Evolutionary conservation across 371 early-diverging fungal genomes (phyloP), one percentile per base, ranked within the genome.

Genomic region (Nematocida sp.): DNA sequence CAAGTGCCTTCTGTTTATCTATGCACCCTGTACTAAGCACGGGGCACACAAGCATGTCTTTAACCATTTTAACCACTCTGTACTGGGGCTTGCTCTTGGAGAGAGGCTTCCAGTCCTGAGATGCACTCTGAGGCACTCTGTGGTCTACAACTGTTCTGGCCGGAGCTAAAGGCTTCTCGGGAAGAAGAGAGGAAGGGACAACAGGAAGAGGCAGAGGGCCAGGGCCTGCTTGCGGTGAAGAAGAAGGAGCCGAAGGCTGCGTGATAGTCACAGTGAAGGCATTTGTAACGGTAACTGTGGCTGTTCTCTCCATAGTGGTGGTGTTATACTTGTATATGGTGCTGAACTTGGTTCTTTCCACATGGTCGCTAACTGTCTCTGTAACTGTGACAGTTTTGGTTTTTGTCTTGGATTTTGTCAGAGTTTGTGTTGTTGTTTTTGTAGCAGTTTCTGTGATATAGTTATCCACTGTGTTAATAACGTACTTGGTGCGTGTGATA

Each of bases 401-500:
- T 17, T 21, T 17, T 2, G 62, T 60, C 37, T 45, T 38, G 36
- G 36, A 29, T 43, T 62, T 58, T 1, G 56, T 67, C 17, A 21
- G 15, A 4, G 67, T 67, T 32, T 43, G 51, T 11, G 41, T 46
- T 11, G 25, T 13, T n/a, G 67, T 67, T 34, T 45, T 54, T 7
- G 67, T 67, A 15, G 43, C 38, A 13, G 67, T 67, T 19, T 67
- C 46, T 5, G 67, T 67, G 21, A 60, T 57, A 25, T 60, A 67
- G 40, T 57, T 67, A 38, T 67, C 67, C 32, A 67, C 67, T 32
- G 67, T 67, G 41, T 67, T 67, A 27, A 67, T 41, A 3, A 67
- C 55, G 27, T 67, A 67, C 25, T 67, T 17, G 1, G 67, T 56
- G n/a, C 67, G 15, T 13, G 55, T 55, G 8, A 21, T 57, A 19